These are phyloP conservation scores for Aspergillus candidus DNA, from an alignment of 2,329 filamentous ascomycete genomes.

Conservation along the genomic window DNA sequence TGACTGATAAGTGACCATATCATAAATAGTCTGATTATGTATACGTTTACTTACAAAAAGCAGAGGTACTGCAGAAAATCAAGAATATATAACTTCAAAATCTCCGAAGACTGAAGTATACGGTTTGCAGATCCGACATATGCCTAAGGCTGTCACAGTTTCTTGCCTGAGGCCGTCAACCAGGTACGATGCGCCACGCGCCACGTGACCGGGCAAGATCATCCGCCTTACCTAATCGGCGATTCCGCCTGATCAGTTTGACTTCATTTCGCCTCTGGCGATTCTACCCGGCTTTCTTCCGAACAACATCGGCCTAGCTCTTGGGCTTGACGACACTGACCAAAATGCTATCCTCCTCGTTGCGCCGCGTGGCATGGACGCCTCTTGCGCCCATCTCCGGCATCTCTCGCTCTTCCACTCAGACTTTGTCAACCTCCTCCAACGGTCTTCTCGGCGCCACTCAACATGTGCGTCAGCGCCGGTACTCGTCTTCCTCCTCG, in stretches of 20 bases:
- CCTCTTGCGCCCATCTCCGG: slow-evolving; percentile 29
- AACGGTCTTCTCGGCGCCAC: slow-evolving; percentile 27
- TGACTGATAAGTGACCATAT: no score
- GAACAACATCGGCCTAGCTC: slow-evolving; percentile 20
- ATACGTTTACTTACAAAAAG: no score
- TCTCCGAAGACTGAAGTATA: neutral
- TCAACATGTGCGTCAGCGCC: slow-evolving; percentile 38
- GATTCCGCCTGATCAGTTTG: slow-evolving; percentile 30
- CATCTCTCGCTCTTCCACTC: slow-evolving; percentile 25
- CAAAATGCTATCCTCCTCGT: slow-evolving; percentile 42
- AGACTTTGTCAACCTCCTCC: slow-evolving; percentile 27
- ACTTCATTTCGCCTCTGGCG: slow-evolving; percentile 32
- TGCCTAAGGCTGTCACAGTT: no score
- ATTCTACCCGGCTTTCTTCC: slow-evolving; percentile 18
- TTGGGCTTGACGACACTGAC: slow-evolving; percentile 18
- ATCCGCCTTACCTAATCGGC: slow-evolving; percentile 22
- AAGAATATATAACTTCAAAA: no score
- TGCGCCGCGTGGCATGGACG: slow-evolving; percentile 41
- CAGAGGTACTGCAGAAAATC: no score
- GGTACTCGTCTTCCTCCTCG: slow-evolving; percentile 45
- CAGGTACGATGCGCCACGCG: slow-evolving; percentile 5
- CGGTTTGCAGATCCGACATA: no score
- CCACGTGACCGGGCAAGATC: slow-evolving; percentile 15
- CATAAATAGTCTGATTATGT: no score
- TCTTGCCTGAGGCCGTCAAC: neutral